phyloP scores from a whole-genome alignment of 805 yeast species.

The Kockiozyma suomiensis region DNA sequence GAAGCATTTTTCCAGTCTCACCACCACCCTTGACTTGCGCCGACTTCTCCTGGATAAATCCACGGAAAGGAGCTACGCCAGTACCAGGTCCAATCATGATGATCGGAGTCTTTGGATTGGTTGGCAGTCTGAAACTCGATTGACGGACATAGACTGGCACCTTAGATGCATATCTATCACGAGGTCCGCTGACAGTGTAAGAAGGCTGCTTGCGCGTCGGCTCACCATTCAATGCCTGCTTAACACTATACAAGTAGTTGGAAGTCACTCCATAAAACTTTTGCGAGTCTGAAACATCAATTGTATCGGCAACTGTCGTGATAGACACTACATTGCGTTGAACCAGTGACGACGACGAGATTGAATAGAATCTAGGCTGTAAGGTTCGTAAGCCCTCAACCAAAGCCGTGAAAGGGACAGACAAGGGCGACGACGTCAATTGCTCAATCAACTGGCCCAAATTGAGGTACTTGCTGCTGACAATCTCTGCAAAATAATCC shows the following conservation, averaged over 20 bases:
- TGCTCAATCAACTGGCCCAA: slow-evolving; percentile 72
- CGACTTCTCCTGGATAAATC: slow-evolving; percentile 85
- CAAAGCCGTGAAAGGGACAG: slow-evolving; percentile 82
- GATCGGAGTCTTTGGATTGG: slow-evolving; percentile 77
- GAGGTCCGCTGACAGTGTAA: slow-evolving; percentile 82
- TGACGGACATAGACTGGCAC: slow-evolving; percentile 91
- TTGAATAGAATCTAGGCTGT: slow-evolving; percentile 94
- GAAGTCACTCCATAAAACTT: slow-evolving; percentile 82
- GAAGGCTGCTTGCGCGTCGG: slow-evolving; percentile 42
- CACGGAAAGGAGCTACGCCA: slow-evolving; percentile 98
- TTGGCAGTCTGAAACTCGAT: slow-evolving; percentile 90
- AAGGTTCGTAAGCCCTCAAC: slow-evolving; percentile 77
- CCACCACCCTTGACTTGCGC: slow-evolving; percentile 51
- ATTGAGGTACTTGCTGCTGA: slow-evolving; percentile 63
- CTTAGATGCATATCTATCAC: slow-evolving; percentile 54
- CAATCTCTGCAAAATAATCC: slow-evolving; percentile 62
- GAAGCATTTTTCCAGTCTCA: slow-evolving; percentile 68
- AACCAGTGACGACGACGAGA: slow-evolving; percentile 80
- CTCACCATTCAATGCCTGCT: slow-evolving; percentile 56
- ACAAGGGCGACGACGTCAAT: slow-evolving; percentile 61
- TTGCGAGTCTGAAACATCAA: slow-evolving; percentile 40
- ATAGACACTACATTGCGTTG: slow-evolving; percentile 74
- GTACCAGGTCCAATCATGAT: slow-evolving; percentile 98
- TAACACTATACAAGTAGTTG: slow-evolving; percentile 74
- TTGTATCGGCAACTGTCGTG: slow-evolving; percentile 85